Evolutionary conservation across 176 grass and related monocot species (phyloP).

Genomic region (Ampelocalamus luodianensis): DNA sequence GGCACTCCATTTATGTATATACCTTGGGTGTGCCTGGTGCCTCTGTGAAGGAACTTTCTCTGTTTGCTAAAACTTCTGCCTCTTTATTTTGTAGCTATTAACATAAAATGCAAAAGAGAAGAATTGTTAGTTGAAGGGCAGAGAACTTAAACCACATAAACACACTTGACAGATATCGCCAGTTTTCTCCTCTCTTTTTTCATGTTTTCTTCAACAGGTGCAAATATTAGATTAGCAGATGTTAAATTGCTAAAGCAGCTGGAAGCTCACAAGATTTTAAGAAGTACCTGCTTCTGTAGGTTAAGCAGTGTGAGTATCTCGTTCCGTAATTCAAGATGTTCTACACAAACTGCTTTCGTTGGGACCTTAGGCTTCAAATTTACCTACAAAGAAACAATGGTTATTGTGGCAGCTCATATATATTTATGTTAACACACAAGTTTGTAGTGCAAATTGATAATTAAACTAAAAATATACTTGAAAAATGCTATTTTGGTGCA

Average conservation of each 20-base stretch:
- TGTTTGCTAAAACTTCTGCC: conserved; percentile 78
- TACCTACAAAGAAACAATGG: conserved; percentile 59
- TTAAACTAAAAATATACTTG: conserved; percentile 9
- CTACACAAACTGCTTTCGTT: conserved; percentile 91
- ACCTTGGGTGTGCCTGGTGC: conserved; percentile 90
- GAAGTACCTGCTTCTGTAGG: conserved; percentile 92
- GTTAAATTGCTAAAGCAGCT: conserved; percentile 13
- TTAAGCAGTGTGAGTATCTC: conserved; percentile 98
- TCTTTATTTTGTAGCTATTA: conserved; percentile 92
- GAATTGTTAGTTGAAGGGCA: conserved; percentile 32
- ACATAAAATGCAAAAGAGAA: conserved; percentile 26
- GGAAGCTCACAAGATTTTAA: conserved; percentile 8
- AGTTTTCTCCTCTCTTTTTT: background rate
- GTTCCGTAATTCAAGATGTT: conserved; percentile 96
- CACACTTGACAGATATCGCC: background rate
- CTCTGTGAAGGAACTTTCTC: conserved; percentile 79
- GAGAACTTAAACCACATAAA: conserved; percentile 12
- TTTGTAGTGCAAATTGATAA: background rate
- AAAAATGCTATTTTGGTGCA: background rate
- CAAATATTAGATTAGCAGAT: conserved; percentile 17
- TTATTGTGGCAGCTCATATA: conserved; percentile 16
- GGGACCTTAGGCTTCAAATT: conserved; percentile 97
- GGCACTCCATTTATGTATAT: conserved; percentile 29
- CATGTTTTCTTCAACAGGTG: conserved; percentile 7
- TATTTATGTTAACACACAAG: conserved; percentile 25